Percentiles rank a stretch among this genome's conserved stretches.
Evolutionary conservation across 768 basidiomycete genomes (phyloP).

Genomic region (Suillus variegatus): DNA sequence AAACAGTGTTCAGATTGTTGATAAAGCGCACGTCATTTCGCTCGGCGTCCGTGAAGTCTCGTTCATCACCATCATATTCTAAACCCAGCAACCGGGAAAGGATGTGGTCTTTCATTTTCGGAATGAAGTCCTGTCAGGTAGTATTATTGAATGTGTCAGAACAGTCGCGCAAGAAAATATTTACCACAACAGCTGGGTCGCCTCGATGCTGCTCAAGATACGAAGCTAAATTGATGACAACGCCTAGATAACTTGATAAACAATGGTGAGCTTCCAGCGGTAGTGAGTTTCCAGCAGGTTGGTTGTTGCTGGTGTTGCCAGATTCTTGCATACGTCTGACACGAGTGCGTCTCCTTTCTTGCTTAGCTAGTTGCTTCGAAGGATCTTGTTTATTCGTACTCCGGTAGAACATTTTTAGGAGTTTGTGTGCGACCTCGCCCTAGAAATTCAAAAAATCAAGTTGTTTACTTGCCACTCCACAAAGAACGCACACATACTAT

Average conservation of each 20-base stretch:
- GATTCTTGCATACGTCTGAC: neutral
- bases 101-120: neutral
- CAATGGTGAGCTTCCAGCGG: neutral
- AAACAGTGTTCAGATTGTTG: neutral
- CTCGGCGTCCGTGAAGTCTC: neutral
- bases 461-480: neutral
- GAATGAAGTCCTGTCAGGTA: neutral
- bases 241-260: neutral
- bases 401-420: neutral
- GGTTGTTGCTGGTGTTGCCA: neutral
- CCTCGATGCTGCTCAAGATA: neutral
- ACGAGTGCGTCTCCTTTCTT: neutral
- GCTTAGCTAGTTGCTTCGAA: neutral
- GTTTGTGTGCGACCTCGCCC: neutral
- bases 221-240: neutral
- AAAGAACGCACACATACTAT: conserved; percentile 21
- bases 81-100: neutral
- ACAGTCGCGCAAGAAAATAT: neutral
- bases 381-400: neutral
- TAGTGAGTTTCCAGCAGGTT: neutral
- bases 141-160: neutral
- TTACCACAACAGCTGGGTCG: neutral
- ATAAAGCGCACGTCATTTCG: neutral
- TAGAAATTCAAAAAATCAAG: neutral
- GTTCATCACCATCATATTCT: neutral